A percentile compares a stretch with the other conserved stretches of the same genome.
phyloP scores from a whole-genome alignment of 129 eudicot genomes.

The Glebionis coronaria region DNA sequence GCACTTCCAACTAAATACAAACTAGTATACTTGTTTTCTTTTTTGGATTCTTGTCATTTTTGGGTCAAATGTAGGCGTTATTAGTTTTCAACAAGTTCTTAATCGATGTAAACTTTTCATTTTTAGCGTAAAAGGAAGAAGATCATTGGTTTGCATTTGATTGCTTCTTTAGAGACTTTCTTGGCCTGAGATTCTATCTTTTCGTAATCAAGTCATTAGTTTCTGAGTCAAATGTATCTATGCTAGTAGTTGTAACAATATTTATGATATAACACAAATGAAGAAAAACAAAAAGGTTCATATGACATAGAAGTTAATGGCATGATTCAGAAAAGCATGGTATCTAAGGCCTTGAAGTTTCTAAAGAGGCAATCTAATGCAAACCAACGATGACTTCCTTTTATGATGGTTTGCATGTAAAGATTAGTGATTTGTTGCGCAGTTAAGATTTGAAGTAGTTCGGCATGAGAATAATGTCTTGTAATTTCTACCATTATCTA shows the following conservation, averaged over 20 bases:
- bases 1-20: too few species aligned
- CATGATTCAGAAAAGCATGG: conserved; percentile 24
- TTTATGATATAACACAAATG: background rate
- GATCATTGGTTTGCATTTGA: conserved; percentile 13
- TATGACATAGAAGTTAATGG: conserved; percentile 20
- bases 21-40: too few species aligned
- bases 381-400: background rate
- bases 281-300: conserved; percentile 4
- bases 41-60: too few species aligned
- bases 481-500: too few species aligned
- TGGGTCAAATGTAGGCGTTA: too few species aligned
- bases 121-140: too few species aligned
- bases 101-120: too few species aligned
- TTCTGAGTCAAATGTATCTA: conserved; percentile 22
- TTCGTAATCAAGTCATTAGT: conserved; percentile 11
- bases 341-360: conserved; percentile 18
- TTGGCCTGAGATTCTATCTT: conserved; percentile 8
- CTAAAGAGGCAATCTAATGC: conserved; percentile 21
- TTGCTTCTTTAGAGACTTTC: conserved; percentile 17
- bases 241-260: background rate
- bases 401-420: background rate
- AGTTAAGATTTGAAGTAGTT: too few species aligned
- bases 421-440: too few species aligned
- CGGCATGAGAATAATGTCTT: too few species aligned
- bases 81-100: too few species aligned